Evolutionary conservation across 2,329 filamentous ascomycete genomes (phyloP).

Genomic region (Hymenoscyphus albidus): DNA sequence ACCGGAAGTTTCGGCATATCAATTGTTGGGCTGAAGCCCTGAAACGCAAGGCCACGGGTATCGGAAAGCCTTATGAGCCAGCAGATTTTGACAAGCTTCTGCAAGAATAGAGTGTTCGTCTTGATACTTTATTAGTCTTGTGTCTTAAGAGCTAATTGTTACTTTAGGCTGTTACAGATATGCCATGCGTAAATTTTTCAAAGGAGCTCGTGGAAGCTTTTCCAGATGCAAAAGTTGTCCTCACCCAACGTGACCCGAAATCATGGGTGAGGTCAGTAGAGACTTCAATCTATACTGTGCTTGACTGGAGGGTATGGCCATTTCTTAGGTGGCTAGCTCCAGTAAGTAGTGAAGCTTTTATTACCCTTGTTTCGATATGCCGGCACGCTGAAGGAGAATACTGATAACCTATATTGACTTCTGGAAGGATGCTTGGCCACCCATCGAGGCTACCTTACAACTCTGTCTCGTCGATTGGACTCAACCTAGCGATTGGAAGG

Average conservation of each 20-base stretch:
- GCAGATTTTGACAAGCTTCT: constrained; percentile 7
- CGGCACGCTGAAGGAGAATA: background rate
- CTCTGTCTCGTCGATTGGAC: background rate
- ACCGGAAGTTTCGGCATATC: background rate
- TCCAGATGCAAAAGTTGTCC: constrained; percentile 6
- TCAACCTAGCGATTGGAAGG: background rate
- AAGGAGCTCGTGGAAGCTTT: constrained; percentile 4
- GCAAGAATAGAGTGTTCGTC: constrained; percentile 2
- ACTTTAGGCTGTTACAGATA: constrained; percentile 1
- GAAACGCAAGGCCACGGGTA: background rate
- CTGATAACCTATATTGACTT: background rate
- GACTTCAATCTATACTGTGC: constrained; percentile 1
- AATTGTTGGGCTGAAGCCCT: constrained; percentile 1
- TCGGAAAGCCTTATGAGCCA: background rate
- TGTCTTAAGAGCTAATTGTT: background rate
- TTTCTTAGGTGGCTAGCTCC: background rate
- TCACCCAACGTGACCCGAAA: constrained; percentile 5
- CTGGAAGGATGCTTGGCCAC: background rate
- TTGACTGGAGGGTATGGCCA: background rate
- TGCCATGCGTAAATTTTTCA: constrained; percentile 3
- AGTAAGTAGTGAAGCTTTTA: background rate
- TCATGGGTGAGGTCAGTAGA: constrained; percentile 3
- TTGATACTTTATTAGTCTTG: background rate
- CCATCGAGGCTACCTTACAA: background rate
- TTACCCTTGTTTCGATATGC: background rate